Conservation (phyloP, 1,284 basidiomycete genomes). For the Sanghuangporus weigelae region DNA sequence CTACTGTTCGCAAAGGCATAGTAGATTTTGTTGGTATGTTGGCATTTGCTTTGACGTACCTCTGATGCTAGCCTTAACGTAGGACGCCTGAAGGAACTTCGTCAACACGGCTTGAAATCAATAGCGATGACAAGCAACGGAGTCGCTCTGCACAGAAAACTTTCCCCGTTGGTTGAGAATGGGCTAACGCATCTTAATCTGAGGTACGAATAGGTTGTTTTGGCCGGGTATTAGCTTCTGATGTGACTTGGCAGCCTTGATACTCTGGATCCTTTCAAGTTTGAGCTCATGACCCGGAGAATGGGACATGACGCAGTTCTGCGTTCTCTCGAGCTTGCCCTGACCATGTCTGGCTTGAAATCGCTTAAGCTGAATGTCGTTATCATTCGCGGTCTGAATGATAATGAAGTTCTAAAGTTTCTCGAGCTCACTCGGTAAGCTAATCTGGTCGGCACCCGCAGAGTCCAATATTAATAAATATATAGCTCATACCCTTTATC, state of each 20-base stretch:
- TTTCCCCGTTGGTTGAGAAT: slow-evolving; percentile 60
- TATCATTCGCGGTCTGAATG: slow-evolving; percentile 77
- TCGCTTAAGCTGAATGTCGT: slow-evolving; percentile 82
- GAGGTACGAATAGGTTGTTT: slow-evolving; percentile 39
- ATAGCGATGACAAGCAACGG: slow-evolving; percentile 89
- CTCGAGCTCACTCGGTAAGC: slow-evolving; percentile 62
- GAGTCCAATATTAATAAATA: background rate
- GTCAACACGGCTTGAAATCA: slow-evolving; percentile 57
- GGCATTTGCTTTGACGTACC: background rate
- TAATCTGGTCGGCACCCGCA: background rate
- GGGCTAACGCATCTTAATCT: slow-evolving; percentile 83
- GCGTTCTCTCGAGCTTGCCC: slow-evolving; percentile 59
- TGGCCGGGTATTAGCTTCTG: background rate
- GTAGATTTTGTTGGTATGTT: slow-evolving; percentile 62
- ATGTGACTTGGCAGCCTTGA: slow-evolving; percentile 79
- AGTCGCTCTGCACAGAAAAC: slow-evolving; percentile 65
- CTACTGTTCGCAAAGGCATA: slow-evolving; percentile 79
- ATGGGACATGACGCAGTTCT: slow-evolving; percentile 73
- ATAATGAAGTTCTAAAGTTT: slow-evolving; percentile 73
- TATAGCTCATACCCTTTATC: slow-evolving; percentile 48
- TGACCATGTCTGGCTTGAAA: slow-evolving; percentile 42
- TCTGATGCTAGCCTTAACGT: background rate
- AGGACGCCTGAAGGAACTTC: slow-evolving; percentile 56
- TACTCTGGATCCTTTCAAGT: slow-evolving; percentile 83
- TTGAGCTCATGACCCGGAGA: slow-evolving; percentile 80